Evolutionary conservation across 371 early-diverging fungal genomes (phyloP).

Genomic region (Mortierella sp.): DNA sequence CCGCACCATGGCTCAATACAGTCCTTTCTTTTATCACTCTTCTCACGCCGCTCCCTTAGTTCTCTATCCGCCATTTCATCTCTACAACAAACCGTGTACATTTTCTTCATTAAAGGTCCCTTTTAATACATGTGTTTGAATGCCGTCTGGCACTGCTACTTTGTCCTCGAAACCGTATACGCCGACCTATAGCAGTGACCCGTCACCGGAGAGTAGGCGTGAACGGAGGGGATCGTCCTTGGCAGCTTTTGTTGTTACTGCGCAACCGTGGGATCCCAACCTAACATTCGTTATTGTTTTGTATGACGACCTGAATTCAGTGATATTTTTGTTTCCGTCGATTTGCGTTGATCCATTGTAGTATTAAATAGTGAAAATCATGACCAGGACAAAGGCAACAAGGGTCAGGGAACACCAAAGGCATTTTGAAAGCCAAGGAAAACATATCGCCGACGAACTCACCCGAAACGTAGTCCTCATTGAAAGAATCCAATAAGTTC

Average conservation of each 20-base stretch:
- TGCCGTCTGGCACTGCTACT: neutral
- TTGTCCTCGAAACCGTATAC: no score
- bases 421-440: no score
- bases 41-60: neutral
- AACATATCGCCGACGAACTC: no score
- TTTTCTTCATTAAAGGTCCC: constrained; percentile 2
- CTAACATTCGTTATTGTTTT: constrained; percentile 4
- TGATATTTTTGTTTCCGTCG: no score
- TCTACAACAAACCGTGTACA: constrained; percentile 1
- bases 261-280: constrained; percentile 23
- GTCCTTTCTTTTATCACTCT: neutral
- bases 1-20: no score
- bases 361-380: no score
- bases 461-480: constrained; percentile 50
- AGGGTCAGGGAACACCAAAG: neutral
- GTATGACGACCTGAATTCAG: neutral
- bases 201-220: no score
- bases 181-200: no score
- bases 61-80: neutral
- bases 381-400: neutral
- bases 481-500: constrained; percentile 57
- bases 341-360: no score
- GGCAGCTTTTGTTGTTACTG: no score
- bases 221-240: no score
- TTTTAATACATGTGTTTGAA: neutral